A percentile compares a stretch with the other conserved stretches of the same genome.
Conservation (phyloP, 2,329 filamentous ascomycete genomes). For the Westerdykella sp. region DNA sequence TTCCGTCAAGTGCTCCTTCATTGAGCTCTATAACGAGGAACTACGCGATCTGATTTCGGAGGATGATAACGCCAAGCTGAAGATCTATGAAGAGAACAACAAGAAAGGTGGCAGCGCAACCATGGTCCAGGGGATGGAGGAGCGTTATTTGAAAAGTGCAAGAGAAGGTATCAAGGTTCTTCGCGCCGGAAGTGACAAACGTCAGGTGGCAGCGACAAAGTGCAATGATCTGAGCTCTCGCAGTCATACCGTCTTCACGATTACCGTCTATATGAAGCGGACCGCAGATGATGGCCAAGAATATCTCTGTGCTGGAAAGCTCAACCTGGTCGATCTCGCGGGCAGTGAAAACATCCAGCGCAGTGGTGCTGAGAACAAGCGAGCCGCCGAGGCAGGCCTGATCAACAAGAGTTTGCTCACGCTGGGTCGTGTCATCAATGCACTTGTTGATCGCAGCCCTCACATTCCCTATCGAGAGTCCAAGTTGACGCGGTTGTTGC, state of each 20-base stretch:
- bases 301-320: constrained; percentile 81
- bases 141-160: constrained; percentile 82
- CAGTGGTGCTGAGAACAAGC: constrained; percentile 96
- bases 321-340: constrained; percentile 93
- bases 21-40: constrained; percentile 97
- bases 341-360: constrained; percentile 97
- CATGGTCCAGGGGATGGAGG: constrained; percentile 95
- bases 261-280: constrained; percentile 84
- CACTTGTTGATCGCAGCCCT: constrained; percentile 78
- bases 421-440: constrained; percentile 93
- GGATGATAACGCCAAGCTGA: constrained; percentile 80
- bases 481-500: constrained; percentile 86
- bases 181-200: constrained; percentile 81
- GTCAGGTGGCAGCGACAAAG: constrained; percentile 98
- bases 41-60: constrained; percentile 77
- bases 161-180: constrained; percentile 81
- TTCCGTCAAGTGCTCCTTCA: constrained; percentile 95
- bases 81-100: constrained; percentile 87
- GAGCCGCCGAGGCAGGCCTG: constrained; percentile 86
- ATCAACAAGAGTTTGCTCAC: constrained; percentile 98
- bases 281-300: constrained; percentile 79
- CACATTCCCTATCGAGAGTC: constrained; percentile 95
- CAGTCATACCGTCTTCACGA: constrained; percentile 95
- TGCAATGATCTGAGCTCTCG: constrained; percentile 97
- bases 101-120: constrained; percentile 81